Evolutionary conservation across 495 filamentous ascomycete genomes (phyloP), one percentile per base, ranked within the genome.

Genomic region (Penicillium lividum): DNA sequence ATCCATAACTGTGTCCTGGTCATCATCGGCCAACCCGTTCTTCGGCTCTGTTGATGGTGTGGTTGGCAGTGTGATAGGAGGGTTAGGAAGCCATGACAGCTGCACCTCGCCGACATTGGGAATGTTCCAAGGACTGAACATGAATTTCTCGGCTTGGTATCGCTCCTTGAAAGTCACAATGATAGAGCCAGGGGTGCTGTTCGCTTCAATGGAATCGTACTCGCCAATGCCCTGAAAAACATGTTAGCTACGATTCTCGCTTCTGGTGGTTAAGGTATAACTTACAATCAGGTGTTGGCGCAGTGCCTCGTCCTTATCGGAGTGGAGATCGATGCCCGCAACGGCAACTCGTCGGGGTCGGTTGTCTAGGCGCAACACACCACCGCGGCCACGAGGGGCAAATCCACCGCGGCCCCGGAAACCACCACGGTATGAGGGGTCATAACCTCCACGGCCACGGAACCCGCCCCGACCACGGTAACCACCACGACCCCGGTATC

Each of bases 161-260:
- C 94, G 88, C 64, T 98, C 91, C 62, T 90, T 92, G 71, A 98
- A 98, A 3, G 83, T 83, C 54, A 98, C 82, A 69, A 89, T 59
- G 69, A 89, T 68, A 27, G 81, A 80, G 61, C 86, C 76, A 4
- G 80, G 61, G 27, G 80, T 74, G 3, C 82, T 71, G 60, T 87
- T 84, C 1, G 80, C 73, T 53, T 91, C 83, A 53, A 97, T 87
- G 42, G 83, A 84, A 53, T 91, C 86, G 64, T 89, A 92, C 59
- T 97, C 92, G 51, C 90, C 89, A 53, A 92, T 82, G 60, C 87
- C 88, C 93, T 96, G 58, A 3, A 43, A 3, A 40, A 50, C 18
- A 13, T 4, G 52, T 65, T 54, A 61, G 54, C 51, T 56, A 13
- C 18, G 29, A 57, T 7, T 46, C 30, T 7, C 15, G 9, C 57